Evolutionary conservation across 177 flowering plant genomes (phyloP).

Genomic region (Vitis hybrid): DNA sequence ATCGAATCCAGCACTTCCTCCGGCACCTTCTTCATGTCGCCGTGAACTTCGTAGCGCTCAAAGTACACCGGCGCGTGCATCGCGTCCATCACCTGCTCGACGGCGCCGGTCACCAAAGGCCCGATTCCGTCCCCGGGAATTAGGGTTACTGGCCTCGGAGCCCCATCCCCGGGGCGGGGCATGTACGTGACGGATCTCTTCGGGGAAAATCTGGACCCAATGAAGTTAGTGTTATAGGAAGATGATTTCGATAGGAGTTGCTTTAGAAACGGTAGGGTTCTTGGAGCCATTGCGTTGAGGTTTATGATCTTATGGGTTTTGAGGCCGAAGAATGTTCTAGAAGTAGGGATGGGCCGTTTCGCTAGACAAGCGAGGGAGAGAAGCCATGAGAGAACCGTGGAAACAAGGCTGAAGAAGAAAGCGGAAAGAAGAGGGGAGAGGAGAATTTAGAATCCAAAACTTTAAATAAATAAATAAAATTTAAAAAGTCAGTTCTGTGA

Average conservation of each 20-base stretch:
- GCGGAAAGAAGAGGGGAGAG: too few species aligned
- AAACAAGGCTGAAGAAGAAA: too few species aligned
- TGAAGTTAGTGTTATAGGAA: not conserved
- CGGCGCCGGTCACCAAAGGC: conserved; percentile 55
- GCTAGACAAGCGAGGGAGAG: too few species aligned
- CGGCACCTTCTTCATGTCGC: conserved; percentile 55
- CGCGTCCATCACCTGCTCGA: conserved; percentile 57
- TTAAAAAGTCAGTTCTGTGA: too few species aligned
- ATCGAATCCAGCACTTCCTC: conserved; percentile 62
- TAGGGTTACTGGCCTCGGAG: conserved; percentile 46
- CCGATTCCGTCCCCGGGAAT: conserved; percentile 64
- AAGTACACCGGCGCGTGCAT: conserved; percentile 60
- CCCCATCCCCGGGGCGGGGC: conserved; percentile 58
- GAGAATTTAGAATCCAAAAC: too few species aligned
- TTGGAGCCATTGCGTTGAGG: conserved; percentile 24
- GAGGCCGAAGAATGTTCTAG: too few species aligned
- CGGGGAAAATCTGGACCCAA: not conserved
- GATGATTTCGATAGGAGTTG: conserved; percentile 8
- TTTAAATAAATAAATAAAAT: too few species aligned
- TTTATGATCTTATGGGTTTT: not conserved
- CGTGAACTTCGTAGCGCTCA: conserved; percentile 46
- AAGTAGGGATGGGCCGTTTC: too few species aligned
- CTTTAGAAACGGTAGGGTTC: conserved; percentile 25
- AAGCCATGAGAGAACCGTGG: too few species aligned
- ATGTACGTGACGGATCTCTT: conserved; percentile 44